Conservation (phyloP, 768 basidiomycete species). For the Chalciporus chontae region DNA sequence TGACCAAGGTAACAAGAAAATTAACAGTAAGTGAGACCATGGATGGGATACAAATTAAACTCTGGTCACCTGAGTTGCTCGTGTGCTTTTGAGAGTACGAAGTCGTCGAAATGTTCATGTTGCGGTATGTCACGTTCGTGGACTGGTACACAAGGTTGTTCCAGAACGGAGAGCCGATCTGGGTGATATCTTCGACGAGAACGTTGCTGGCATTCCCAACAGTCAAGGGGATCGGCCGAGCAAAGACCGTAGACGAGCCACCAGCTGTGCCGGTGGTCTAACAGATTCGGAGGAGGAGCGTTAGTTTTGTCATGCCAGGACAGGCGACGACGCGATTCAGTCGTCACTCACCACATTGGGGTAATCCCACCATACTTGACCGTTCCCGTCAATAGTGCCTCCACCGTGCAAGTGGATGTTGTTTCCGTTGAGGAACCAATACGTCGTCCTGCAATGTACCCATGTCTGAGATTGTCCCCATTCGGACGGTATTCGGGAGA, state of each 20-base stretch:
- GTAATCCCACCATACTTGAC: constrained; percentile 41
- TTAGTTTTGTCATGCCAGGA: background rate
- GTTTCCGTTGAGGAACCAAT: constrained; percentile 38
- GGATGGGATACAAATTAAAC: background rate
- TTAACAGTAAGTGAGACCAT: background rate
- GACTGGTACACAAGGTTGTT: constrained; percentile 42
- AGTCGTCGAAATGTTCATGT: constrained; percentile 33
- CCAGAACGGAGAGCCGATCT: constrained; percentile 42
- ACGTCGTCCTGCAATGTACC: constrained; percentile 30
- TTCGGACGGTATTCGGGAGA: background rate
- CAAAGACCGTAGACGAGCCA: constrained; percentile 42
- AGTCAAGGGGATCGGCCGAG: constrained; percentile 43
- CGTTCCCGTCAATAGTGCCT: constrained; percentile 43
- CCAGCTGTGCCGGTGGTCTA: constrained; percentile 39
- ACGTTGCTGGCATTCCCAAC: constrained; percentile 44
- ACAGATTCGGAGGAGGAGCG: background rate
- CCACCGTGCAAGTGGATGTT: constrained; percentile 40
- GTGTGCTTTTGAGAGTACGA: constrained; percentile 35
- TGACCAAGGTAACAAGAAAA: background rate
- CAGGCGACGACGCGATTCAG: constrained; percentile 1
- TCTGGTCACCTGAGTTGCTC: constrained; percentile 31
- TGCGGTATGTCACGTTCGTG: constrained; percentile 38
- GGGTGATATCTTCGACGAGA: constrained; percentile 35
- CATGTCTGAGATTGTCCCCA: background rate
- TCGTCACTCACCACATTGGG: constrained; percentile 18